These are phyloP conservation scores for Cynara cardunculus DNA, from an alignment of 129 eudicot genomes.

Conservation along the genomic window DNA sequence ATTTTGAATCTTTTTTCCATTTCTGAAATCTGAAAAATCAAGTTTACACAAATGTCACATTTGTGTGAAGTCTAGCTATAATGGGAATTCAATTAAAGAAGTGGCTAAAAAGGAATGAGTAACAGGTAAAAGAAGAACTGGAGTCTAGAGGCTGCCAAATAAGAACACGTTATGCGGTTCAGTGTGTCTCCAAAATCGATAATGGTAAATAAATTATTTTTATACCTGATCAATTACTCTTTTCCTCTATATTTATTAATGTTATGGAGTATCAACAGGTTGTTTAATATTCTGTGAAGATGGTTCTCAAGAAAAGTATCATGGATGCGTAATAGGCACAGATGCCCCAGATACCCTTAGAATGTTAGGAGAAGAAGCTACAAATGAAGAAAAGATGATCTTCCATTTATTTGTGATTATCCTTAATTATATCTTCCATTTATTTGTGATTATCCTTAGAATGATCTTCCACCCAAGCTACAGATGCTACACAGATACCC, in stretches of 20 bases:
- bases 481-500: too few relatives aligned
- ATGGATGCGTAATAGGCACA: conserved; percentile 70
- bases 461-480: too few relatives aligned
- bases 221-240: neutral
- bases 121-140: conserved; percentile 58
- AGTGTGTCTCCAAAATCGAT: conserved; percentile 40
- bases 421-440: too few relatives aligned
- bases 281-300: conserved; percentile 46
- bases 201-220: conserved; percentile 37
- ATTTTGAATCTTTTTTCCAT: too few relatives aligned
- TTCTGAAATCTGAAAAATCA: too few relatives aligned
- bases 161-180: conserved; percentile 47
- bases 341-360: conserved; percentile 91
- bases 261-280: conserved; percentile 35
- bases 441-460: too few relatives aligned
- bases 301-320: conserved; percentile 55
- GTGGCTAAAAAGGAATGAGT: neutral
- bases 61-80: too few relatives aligned
- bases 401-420: too few relatives aligned
- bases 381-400: conserved; percentile 66
- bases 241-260: neutral
- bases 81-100: too few relatives aligned
- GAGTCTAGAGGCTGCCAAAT: conserved; percentile 57
- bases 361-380: conserved; percentile 75
- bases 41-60: too few relatives aligned